These are phyloP conservation scores for Pseudogymnoascus sp. DNA, from an alignment of 2,329 filamentous ascomycete genomes.

Conservation along the genomic window DNA sequence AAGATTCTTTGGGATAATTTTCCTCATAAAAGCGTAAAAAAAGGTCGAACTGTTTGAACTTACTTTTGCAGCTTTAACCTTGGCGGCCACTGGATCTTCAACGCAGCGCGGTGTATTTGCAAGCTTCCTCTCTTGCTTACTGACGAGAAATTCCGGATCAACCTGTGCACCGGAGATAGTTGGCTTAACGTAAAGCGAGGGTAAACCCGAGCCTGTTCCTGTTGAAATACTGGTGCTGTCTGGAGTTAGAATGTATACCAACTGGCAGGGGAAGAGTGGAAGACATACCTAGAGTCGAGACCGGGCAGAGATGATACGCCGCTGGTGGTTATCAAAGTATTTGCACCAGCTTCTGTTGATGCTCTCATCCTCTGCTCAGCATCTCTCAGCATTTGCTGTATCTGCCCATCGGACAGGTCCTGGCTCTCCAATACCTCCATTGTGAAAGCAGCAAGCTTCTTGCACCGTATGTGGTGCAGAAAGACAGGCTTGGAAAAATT, in stretches of 20 bases:
- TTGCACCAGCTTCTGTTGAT: slow-evolving; percentile 30
- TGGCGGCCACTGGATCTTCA: slow-evolving; percentile 42
- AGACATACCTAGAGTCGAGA: slow-evolving; percentile 8
- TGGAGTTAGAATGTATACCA: background rate
- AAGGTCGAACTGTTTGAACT: slow-evolving; percentile 17
- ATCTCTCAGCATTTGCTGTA: slow-evolving; percentile 54
- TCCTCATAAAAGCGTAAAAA: slow-evolving; percentile 56
- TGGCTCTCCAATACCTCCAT: slow-evolving; percentile 22
- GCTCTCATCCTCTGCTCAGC: slow-evolving; percentile 48
- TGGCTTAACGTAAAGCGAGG: slow-evolving; percentile 46
- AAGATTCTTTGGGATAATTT: slow-evolving; percentile 63
- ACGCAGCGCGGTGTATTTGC: slow-evolving; percentile 43
- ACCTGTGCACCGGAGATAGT: slow-evolving; percentile 44
- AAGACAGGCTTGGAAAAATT: slow-evolving; percentile 3
- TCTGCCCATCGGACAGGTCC: slow-evolving; percentile 53
- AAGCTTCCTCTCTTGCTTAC: slow-evolving; percentile 38
- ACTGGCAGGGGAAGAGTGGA: background rate
- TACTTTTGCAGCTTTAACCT: slow-evolving; percentile 44
- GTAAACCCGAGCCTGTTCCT: slow-evolving; percentile 15
- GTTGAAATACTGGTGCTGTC: slow-evolving; percentile 5
- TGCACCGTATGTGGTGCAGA: slow-evolving; percentile 3
- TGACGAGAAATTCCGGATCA: slow-evolving; percentile 42
- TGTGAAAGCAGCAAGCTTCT: background rate
- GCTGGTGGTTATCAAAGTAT: slow-evolving; percentile 14
- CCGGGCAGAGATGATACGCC: slow-evolving; percentile 13